Conservation (phyloP, 139 green algal species). For the Spirogloea muscicola region DNA sequence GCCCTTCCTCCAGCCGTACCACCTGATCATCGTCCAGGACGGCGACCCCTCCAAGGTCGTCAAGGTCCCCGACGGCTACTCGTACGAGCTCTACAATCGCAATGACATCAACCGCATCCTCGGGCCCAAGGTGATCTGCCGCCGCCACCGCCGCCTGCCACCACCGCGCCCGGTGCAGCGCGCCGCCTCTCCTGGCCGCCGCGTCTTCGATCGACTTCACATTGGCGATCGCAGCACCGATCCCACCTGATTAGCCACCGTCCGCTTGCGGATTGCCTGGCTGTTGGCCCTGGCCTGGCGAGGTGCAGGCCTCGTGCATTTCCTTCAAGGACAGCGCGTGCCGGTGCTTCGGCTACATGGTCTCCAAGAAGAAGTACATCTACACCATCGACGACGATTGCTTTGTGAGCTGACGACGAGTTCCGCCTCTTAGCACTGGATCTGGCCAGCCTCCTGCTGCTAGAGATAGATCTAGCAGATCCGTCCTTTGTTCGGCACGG, state of each 20-base stretch:
- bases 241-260: too few relatives aligned
- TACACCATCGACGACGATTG: slow-evolving; percentile 98
- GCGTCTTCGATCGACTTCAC: too few relatives aligned
- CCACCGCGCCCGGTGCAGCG: too few relatives aligned
- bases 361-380: slow-evolving; percentile 92
- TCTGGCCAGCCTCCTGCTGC: too few relatives aligned
- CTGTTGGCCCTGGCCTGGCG: too few relatives aligned
- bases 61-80: slow-evolving; percentile 77
- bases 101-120: slow-evolving; percentile 94
- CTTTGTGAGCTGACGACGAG: slow-evolving; percentile 68
- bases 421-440: too few relatives aligned
- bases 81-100: slow-evolving; percentile 92
- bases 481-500: too few relatives aligned
- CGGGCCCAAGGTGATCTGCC: slow-evolving; percentile 84
- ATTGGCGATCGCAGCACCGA: too few relatives aligned
- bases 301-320: slow-evolving; percentile 92
- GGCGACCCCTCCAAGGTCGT: slow-evolving; percentile 79
- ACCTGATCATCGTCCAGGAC: slow-evolving; percentile 89
- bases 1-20: slow-evolving; percentile 82
- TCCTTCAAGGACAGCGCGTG: slow-evolving; percentile 93
- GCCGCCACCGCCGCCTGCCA: too few relatives aligned
- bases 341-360: slow-evolving; percentile 91
- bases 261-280: too few relatives aligned
- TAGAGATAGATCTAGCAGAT: too few relatives aligned
- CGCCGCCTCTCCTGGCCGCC: too few relatives aligned